phyloP scores from a whole-genome alignment of 148 eudicot genomes.

The Camellia lanceoleosa region DNA sequence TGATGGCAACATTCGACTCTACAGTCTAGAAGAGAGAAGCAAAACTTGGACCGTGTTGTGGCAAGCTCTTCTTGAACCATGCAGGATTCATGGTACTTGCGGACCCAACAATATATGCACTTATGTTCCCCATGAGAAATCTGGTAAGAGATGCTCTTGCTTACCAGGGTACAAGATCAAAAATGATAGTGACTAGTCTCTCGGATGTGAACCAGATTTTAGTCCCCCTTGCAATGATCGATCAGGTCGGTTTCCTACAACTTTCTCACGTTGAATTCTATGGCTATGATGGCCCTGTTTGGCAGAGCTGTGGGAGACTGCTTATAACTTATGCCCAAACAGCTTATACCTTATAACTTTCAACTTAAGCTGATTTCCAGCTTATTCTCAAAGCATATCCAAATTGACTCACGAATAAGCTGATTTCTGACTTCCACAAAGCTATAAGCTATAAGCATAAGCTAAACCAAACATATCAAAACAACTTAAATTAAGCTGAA shows the following conservation, averaged over 20 bases:
- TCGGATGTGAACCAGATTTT: constrained; percentile 41
- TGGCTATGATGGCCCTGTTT: too few relatives aligned
- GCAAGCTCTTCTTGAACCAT: constrained; percentile 33
- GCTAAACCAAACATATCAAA: too few relatives aligned
- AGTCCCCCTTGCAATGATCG: not conserved
- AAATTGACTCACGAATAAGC: too few relatives aligned
- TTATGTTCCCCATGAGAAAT: not conserved
- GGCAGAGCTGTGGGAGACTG: too few relatives aligned
- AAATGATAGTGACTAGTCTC: constrained; percentile 29
- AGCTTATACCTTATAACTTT: too few relatives aligned
- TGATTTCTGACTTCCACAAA: too few relatives aligned
- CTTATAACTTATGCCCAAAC: too few relatives aligned
- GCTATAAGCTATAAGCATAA: too few relatives aligned
- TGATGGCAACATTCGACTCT: constrained; percentile 49
- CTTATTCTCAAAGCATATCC: too few relatives aligned
- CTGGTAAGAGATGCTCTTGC: constrained; percentile 38
- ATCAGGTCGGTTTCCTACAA: constrained; percentile 10
- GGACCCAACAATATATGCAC: constrained; percentile 36
- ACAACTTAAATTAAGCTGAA: too few relatives aligned
- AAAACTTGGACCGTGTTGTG: constrained; percentile 38
- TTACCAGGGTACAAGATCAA: constrained; percentile 36
- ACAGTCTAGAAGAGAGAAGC: constrained; percentile 27
- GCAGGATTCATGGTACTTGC: constrained; percentile 39
- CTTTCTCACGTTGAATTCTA: constrained; percentile 23
- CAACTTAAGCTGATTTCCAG: too few relatives aligned